These are phyloP conservation scores for Arachis stenosperma DNA, from an alignment of 306 rosid genomes.

Conservation along the genomic window DNA sequence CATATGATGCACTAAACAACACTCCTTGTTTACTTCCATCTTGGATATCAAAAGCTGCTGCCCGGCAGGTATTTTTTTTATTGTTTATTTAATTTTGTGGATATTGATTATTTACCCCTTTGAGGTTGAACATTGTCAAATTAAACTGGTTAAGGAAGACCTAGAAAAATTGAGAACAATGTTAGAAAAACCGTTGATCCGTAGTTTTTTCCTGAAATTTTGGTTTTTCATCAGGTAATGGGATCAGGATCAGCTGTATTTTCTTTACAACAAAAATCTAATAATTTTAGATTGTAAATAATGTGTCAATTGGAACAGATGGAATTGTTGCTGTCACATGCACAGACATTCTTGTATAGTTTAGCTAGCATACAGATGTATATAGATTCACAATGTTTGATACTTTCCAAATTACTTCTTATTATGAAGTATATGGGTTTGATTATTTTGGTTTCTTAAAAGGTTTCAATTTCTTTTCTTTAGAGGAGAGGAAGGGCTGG, in stretches of 20 bases:
- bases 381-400: constrained; percentile 32
- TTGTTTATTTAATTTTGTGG: constrained; percentile 26
- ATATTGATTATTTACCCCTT: constrained; percentile 24
- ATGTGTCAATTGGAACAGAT: constrained; percentile 28
- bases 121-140: too few species aligned
- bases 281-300: neutral
- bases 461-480: constrained; percentile 19
- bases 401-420: constrained; percentile 16
- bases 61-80: constrained; percentile 73
- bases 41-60: constrained; percentile 97
- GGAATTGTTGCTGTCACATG: constrained; percentile 28
- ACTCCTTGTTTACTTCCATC: constrained; percentile 99
- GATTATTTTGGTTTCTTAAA: constrained; percentile 26
- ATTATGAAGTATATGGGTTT: constrained; percentile 32
- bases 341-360: constrained; percentile 13
- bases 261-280: constrained; percentile 2
- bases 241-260: constrained; percentile 2
- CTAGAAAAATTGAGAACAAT: too few species aligned
- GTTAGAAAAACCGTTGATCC: too few species aligned
- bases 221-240: constrained; percentile 23
- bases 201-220: too few species aligned
- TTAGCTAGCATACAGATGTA: constrained; percentile 6
- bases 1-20: constrained; percentile 94
- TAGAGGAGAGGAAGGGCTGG: constrained; percentile 99
- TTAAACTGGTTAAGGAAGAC: too few species aligned